Evolutionary conservation across 1,139 yeast genomes (phyloP).

Genomic region (Yamadazyma diddensiae): DNA sequence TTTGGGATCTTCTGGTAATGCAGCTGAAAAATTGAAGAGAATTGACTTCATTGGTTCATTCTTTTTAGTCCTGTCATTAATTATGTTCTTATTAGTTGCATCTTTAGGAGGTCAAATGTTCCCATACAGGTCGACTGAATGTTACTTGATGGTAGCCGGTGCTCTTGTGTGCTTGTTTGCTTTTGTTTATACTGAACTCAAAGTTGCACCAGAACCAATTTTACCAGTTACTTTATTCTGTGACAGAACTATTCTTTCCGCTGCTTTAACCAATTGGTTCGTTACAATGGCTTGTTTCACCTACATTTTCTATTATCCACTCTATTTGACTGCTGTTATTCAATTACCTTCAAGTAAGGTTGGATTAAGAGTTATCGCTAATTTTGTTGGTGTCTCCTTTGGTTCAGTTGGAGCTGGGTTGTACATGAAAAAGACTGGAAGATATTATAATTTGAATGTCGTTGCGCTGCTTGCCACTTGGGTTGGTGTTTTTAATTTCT

Average conservation of each 20-base stretch:
- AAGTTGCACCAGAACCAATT: slow-evolving; percentile 63
- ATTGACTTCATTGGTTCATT: slow-evolving; percentile 75
- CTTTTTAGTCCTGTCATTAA: slow-evolving; percentile 54
- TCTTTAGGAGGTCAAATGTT: slow-evolving; percentile 65
- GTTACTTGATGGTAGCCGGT: slow-evolving; percentile 24
- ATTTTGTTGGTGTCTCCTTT: slow-evolving; percentile 63
- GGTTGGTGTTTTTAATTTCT: slow-evolving; percentile 44
- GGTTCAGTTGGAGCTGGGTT: slow-evolving; percentile 71
- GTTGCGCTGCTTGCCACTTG: slow-evolving; percentile 43
- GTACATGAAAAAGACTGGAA: slow-evolving; percentile 69
- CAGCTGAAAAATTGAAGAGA: slow-evolving; percentile 44
- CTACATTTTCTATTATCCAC: slow-evolving; percentile 60
- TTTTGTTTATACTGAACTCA: slow-evolving; percentile 52
- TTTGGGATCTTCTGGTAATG: slow-evolving; percentile 38
- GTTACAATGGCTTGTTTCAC: slow-evolving; percentile 55
- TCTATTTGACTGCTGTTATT: slow-evolving; percentile 58
- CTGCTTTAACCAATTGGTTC: slow-evolving; percentile 69
- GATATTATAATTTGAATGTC: slow-evolving; percentile 52
- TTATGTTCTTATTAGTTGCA: slow-evolving; percentile 57
- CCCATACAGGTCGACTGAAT: slow-evolving; percentile 32
- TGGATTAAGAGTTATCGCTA: slow-evolving; percentile 62
- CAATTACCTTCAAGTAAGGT: slow-evolving; percentile 54
- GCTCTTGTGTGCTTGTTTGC: slow-evolving; percentile 22
- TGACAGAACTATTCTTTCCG: slow-evolving; percentile 59
- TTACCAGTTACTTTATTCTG: slow-evolving; percentile 56